These are phyloP conservation scores for Aspergillus bombycis DNA, from an alignment of 2,329 filamentous ascomycete species.

Conservation along the genomic window DNA sequence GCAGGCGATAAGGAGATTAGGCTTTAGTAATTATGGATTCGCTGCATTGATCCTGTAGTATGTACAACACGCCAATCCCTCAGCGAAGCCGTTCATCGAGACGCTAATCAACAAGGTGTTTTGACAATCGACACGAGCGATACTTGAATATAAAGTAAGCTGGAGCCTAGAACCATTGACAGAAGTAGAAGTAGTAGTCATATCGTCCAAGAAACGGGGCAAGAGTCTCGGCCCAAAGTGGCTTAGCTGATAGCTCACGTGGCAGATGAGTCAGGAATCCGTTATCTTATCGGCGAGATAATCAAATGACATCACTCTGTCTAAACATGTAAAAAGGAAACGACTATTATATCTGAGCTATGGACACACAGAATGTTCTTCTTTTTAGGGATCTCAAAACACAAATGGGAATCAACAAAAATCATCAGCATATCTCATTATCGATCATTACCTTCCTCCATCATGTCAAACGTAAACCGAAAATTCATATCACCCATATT, in stretches of 20 bases:
- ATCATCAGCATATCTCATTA: constrained; percentile 18
- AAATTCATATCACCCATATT: background rate
- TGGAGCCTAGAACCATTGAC: background rate
- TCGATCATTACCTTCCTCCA: constrained; percentile 11
- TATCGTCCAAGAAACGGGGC: background rate
- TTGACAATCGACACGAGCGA: background rate
- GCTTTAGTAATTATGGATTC: background rate
- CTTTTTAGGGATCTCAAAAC: background rate
- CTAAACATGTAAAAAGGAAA: background rate
- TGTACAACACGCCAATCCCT: background rate
- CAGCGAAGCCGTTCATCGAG: background rate
- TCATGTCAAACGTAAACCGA: background rate
- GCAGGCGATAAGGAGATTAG: constrained; percentile 1
- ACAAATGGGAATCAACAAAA: background rate
- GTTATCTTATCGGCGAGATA: background rate
- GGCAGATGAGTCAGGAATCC: background rate
- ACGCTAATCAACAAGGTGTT: background rate
- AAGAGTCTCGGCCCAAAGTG: background rate
- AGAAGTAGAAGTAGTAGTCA: background rate
- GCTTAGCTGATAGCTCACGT: background rate
- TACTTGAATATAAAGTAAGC: background rate
- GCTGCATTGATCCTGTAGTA: background rate
- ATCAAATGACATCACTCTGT: background rate
- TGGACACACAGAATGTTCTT: background rate
- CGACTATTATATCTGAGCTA: background rate